Base-by-base conservation (phyloP, 805 yeast species). In the Kazachstania psychrophila region DNA sequence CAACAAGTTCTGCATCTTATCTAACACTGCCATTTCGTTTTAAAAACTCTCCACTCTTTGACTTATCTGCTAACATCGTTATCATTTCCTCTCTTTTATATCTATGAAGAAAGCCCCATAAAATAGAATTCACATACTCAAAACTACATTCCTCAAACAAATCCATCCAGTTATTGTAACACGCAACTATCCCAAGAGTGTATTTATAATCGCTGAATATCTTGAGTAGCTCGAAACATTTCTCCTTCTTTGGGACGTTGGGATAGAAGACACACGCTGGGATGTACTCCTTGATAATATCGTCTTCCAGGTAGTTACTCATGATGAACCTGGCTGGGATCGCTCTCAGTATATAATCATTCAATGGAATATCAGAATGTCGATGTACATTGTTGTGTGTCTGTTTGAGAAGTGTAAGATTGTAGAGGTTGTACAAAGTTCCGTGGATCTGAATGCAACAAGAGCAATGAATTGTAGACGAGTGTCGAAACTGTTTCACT, bases 291-390 rank as follows among this genome's bases (percentile, higher is more conserved):
- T 15, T 18, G 8, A 35, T 35, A 6, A 35, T 11, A 13, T 30
- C 33, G 17, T 29, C 38, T 16, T 29, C 33, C n/a, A 29, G 18
- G 16, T 35, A 35, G 22, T 35, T 35, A 19, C 26, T 29, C 38
- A 35, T 35, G 5, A 35, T 29, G 24, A 28, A 35, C 4, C 23
- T 5, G 2, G 33, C 38, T 5, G 33, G 24, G 6, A 28, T 30
- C 7, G 38, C 30, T 6, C 38, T 23, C 10, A n/a, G 24, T 2
- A 35, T 22, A 2, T 19, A 7, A 2, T 18, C 16, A 15, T 29
- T 29, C 16, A 35, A 11, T 28, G 11, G 15, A 2, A 35, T 12
- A 13, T 17, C 29, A 18, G 33, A 29, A 19, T n/a, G n/a, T n/a
- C n/a, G n/a, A n/a, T n/a, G n/a, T n/a, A n/a, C n/a, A n/a, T n/a